These are phyloP conservation scores for Yamadazyma takamatsuzukensis DNA, from an alignment of 805 yeast genomes.

Conservation along the genomic window DNA sequence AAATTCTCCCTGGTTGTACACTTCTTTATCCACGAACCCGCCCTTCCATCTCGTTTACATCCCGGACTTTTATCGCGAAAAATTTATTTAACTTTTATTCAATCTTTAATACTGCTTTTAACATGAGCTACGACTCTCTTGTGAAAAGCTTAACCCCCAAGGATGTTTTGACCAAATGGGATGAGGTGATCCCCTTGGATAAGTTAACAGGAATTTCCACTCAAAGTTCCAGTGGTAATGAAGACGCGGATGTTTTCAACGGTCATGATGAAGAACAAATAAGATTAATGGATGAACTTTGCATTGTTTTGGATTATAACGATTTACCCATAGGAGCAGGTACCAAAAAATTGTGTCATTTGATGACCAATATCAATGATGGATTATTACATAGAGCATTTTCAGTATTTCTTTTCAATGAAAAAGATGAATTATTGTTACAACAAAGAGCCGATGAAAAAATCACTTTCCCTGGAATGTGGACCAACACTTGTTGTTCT, in stretches of 20 bases:
- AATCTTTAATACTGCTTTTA: too few relatives aligned
- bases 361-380: conserved; percentile 79
- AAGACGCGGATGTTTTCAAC: conserved; percentile 50
- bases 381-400: conserved; percentile 95
- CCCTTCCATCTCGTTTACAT: too few relatives aligned
- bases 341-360: conserved; percentile 83
- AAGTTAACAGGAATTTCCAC: conserved; percentile 55
- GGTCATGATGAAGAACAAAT: conserved; percentile 96
- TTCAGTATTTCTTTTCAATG: conserved; percentile 88
- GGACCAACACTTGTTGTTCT: conserved; percentile 99
- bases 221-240: conserved; percentile 31
- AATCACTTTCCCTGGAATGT: conserved; percentile 92
- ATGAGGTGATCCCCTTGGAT: conserved; percentile 63
- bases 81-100: too few relatives aligned
- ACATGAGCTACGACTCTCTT: conserved; percentile 29
- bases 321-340: conserved; percentile 91
- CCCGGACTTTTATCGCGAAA: too few relatives aligned
- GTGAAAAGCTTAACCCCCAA: conserved; percentile 49
- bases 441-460: conserved; percentile 97
- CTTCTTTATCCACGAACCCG: too few relatives aligned
- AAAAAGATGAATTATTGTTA: conserved; percentile 67
- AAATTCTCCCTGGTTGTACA: too few relatives aligned
- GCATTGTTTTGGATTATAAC: conserved; percentile 86
- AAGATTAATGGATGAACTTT: conserved; percentile 91
- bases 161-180: conserved; percentile 56